phyloP scores from a whole-genome alignment of 2,329 filamentous ascomycete species.

The Aspergillus viridinutans region DNA sequence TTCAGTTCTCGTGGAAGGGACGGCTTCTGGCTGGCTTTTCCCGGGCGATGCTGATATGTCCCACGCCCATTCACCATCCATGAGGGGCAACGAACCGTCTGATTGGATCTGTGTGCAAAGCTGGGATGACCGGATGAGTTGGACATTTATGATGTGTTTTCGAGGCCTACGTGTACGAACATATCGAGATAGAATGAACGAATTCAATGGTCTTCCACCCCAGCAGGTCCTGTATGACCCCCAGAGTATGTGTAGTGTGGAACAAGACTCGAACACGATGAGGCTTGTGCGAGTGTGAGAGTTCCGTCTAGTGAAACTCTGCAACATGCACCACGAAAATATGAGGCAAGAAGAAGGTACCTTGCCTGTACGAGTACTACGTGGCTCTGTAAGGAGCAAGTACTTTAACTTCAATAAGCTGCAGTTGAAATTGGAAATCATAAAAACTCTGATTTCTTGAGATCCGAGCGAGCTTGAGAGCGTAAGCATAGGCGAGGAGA shows the following conservation, averaged over 20 bases:
- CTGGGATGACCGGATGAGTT: not conserved
- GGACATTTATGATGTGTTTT: not conserved
- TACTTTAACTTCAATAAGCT: not conserved
- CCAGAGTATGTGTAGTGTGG: not conserved
- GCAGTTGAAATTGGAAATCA: not conserved
- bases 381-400: not conserved
- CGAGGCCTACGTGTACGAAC: not conserved
- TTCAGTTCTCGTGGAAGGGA: slow-evolving; percentile 34
- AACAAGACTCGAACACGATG: too few species aligned
- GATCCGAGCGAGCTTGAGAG: not conserved
- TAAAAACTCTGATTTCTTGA: not conserved
- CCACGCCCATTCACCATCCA: slow-evolving; percentile 34
- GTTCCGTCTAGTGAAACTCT: not conserved
- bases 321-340: not conserved
- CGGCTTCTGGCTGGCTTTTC: slow-evolving; percentile 23
- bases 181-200: not conserved
- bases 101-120: slow-evolving; percentile 32
- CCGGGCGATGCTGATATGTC: slow-evolving; percentile 38
- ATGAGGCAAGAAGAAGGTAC: not conserved
- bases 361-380: not conserved
- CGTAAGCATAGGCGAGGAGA: too few species aligned
- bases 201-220: not conserved
- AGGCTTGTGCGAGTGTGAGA: not conserved
- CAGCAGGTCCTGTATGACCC: not conserved
- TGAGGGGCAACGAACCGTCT: slow-evolving; percentile 29